Evolutionary conservation across 169 alveolate genomes (phyloP), one percentile per base, ranked within the genome.

Genomic region (Plasmodium relictum): DNA sequence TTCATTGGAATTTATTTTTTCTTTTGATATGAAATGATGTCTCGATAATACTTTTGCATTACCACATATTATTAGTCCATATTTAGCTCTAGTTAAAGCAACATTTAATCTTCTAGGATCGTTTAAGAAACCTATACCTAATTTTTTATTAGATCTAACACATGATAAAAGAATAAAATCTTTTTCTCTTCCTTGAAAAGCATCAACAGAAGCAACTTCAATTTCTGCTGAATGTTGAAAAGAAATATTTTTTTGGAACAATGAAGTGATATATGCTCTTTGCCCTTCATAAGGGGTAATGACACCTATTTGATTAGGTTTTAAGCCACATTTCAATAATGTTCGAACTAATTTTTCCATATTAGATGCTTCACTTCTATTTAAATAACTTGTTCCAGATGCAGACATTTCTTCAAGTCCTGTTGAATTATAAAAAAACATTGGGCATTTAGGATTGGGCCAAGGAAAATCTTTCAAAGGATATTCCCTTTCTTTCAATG

Each of bases 241-340:
- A 69, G 88, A 94, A 85, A 68, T 94, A 83, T 58, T 92, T 62
- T 78, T 78, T 26, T 78, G 89, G 16, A 78, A 78, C 50, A 97
- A 24, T 93, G 96, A 88, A 78, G 96, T 42, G 95, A 96, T 88
- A 98, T 91, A 62, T 52, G 91, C 97, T 74, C 97, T 92, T 93
- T 98, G 97, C 6, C 99, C 99, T 93, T 97, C 98, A 89, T 98
- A 98, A 50, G 99, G 99, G 9, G 99, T 97, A 42, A 98, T 96
- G 52, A 98, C 97, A 62, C 99, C 99, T 16, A 98, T 96, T 86
- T 98, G 97, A 6, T 88, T 94, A 18, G 88, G 80, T 26, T 90
- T 70, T 22, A 85, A 45, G 8, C 92, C 88, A 26, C 92, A 87
- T 48, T 74, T 92, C 37, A 94, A 69, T 44, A 94, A 78, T 0